These are phyloP conservation scores for Xylaria flabelliformis DNA, from an alignment of 495 filamentous ascomycete species.

Conservation along the genomic window DNA sequence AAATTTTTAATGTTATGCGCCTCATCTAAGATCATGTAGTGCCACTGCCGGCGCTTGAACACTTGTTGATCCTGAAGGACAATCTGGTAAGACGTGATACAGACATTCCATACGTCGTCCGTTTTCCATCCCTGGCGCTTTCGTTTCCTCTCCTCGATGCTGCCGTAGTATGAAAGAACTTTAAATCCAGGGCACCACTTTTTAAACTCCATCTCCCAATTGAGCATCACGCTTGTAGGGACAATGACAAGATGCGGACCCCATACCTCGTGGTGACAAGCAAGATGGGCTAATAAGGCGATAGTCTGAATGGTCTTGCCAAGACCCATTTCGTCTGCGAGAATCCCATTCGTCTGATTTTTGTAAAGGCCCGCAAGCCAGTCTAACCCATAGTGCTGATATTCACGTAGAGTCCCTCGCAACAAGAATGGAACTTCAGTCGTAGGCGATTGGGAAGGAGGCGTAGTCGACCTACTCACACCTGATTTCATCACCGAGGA, in stretches of 20 bases:
- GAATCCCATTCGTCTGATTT: conserved; percentile 93
- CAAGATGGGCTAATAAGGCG: conserved; percentile 89
- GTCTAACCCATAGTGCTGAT: conserved; percentile 94
- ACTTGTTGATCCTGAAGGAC: conserved; percentile 91
- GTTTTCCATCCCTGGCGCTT: conserved; percentile 92
- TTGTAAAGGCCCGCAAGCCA: conserved; percentile 94
- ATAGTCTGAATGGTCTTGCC: conserved; percentile 99
- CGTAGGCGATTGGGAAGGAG: conserved; percentile 56
- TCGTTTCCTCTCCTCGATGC: conserved; percentile 84
- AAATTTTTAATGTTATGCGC: conserved; percentile 99
- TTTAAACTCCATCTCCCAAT: conserved; percentile 99
- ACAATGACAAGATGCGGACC: conserved; percentile 96
- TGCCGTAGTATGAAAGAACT: conserved; percentile 95
- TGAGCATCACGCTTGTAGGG: conserved; percentile 97
- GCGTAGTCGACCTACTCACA: conserved; percentile 51
- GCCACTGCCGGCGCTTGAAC: conserved; percentile 93
- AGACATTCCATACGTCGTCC: conserved; percentile 91
- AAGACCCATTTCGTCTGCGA: conserved; percentile 99
- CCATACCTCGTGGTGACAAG: conserved; percentile 90
- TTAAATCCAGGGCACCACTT: conserved; percentile 99
- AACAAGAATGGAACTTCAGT: conserved; percentile 88
- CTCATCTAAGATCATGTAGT: conserved; percentile 98
- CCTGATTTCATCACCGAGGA: conserved; percentile 62
- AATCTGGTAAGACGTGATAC: conserved; percentile 96
- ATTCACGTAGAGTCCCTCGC: conserved; percentile 90